Percentiles rank a stretch among this genome's conserved stretches.
These are phyloP conservation scores for Trichosanthes truncata DNA, from an alignment of 306 rosid genomes.

Conservation along the genomic window DNA sequence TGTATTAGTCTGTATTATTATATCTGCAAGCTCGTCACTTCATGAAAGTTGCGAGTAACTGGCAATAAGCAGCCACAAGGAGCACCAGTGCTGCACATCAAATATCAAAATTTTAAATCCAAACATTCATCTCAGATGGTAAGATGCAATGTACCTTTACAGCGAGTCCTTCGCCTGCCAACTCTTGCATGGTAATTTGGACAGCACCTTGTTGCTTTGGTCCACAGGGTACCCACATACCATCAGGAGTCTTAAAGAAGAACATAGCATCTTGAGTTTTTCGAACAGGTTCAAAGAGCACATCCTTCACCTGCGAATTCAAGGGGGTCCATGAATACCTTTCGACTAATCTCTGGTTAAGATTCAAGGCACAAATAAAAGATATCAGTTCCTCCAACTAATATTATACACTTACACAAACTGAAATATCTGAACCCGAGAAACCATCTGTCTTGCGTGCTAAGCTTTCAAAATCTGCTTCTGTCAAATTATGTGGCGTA, in stretches of 20 bases:
- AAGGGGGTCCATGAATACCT: neutral
- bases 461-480: constrained; percentile 78
- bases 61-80: neutral
- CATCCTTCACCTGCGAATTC: constrained; percentile 80
- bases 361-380: neutral
- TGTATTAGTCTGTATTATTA: neutral
- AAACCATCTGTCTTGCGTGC: constrained; percentile 79
- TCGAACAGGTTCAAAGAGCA: constrained; percentile 96
- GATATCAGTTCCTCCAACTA: neutral
- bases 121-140: neutral
- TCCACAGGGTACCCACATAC: constrained; percentile 88
- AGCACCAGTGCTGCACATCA: neutral
- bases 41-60: neutral
- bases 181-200: constrained; percentile 80
- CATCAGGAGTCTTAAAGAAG: constrained; percentile 51
- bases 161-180: constrained; percentile 74
- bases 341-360: neutral
- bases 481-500: constrained; percentile 84
- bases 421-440: constrained; percentile 94
- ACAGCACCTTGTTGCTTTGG: constrained; percentile 67
- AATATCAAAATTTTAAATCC: neutral
- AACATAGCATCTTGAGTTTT: constrained; percentile 99
- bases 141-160: constrained; percentile 45
- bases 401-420: constrained; percentile 60
- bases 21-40: neutral